These are phyloP conservation scores for Vachellia collinsii DNA, from an alignment of 306 rosid genomes.

Conservation along the genomic window DNA sequence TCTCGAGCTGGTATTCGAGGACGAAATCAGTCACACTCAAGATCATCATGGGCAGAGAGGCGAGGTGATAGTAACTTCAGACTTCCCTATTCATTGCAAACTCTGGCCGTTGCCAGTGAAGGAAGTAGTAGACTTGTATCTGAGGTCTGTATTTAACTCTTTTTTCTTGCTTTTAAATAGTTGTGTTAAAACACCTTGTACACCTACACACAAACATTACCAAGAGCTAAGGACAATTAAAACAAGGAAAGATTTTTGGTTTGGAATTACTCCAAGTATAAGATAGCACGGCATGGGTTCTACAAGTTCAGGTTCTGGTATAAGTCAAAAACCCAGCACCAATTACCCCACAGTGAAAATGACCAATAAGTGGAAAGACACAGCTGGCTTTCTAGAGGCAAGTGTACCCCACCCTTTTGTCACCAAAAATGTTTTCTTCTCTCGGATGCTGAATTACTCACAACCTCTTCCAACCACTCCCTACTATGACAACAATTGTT, in stretches of 20 bases:
- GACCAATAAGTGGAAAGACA: too few relatives aligned
- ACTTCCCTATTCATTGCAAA: slow-evolving; percentile 72
- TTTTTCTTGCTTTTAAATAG: slow-evolving; percentile 31
- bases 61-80: slow-evolving; percentile 68
- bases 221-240: not conserved
- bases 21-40: slow-evolving; percentile 45
- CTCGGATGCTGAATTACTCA: not conserved
- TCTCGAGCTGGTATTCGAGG: slow-evolving; percentile 44
- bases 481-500: not conserved
- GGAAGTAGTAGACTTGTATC: slow-evolving; percentile 87
- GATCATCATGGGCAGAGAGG: slow-evolving; percentile 79
- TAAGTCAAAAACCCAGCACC: not conserved
- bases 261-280: not conserved
- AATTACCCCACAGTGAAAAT: not conserved
- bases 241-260: not conserved
- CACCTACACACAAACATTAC: not conserved
- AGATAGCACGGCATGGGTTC: not conserved
- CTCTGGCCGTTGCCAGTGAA: slow-evolving; percentile 69
- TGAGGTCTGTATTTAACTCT: slow-evolving; percentile 65
- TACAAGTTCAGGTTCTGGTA: not conserved
- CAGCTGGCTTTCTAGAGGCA: not conserved
- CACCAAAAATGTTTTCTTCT: not conserved
- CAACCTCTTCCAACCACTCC: not conserved
- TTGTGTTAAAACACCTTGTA: not conserved
- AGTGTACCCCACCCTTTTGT: too few relatives aligned